Conservation (phyloP, 2,329 filamentous ascomycete genomes). For the Aquanectria penicillioides region DNA sequence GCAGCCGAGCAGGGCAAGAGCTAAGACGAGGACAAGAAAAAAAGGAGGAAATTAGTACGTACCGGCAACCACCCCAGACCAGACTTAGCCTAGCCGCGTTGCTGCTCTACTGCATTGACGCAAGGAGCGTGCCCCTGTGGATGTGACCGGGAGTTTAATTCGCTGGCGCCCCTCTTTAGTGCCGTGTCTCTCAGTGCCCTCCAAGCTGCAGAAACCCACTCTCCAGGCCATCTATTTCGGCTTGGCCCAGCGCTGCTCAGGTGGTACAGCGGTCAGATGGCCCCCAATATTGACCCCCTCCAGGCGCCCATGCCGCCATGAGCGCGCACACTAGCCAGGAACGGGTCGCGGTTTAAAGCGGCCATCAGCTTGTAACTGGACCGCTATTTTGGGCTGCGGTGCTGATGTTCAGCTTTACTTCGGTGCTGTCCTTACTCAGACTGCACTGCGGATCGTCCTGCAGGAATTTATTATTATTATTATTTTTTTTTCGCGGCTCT, state of each 20-base stretch:
- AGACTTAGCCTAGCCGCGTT: constrained; percentile 2
- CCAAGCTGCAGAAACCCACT: no score
- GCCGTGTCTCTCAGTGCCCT: background rate
- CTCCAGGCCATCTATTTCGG: no score
- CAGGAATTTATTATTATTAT: no score
- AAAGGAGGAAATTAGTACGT: constrained; percentile 13
- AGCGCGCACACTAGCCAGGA: background rate
- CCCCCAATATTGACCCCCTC: background rate
- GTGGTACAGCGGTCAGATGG: no score
- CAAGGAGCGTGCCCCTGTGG: background rate
- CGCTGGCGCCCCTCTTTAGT: no score
- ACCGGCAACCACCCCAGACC: background rate
- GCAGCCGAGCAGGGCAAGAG: background rate
- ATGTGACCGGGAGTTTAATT: constrained; percentile 7
- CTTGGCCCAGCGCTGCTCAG: background rate
- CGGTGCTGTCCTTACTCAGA: background rate
- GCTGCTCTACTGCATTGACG: constrained; percentile 12
- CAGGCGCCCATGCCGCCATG: background rate
- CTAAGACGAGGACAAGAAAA: constrained; percentile 8
- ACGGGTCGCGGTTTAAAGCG: constrained; percentile 9
- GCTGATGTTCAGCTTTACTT: background rate
- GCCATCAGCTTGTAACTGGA: background rate
- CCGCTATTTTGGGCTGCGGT: constrained; percentile 16
- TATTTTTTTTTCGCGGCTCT: no score
- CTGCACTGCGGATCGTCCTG: no score